phyloP scores from a whole-genome alignment of 352 stramenopile species.

The Globisporangium cylindrosporum region DNA sequence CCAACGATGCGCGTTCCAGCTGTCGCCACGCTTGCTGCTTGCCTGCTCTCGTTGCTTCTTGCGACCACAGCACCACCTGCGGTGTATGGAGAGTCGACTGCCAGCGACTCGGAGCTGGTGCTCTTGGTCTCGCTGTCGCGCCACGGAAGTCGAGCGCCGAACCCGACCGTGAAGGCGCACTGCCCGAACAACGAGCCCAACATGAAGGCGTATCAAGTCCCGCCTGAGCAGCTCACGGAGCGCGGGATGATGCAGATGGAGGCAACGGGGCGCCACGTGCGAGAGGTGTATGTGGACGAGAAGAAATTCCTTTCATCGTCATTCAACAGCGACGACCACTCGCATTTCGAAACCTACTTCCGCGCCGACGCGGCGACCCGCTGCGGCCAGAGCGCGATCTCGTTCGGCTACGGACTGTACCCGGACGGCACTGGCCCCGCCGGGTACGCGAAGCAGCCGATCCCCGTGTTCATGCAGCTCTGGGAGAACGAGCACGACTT shows the following conservation, averaged over 20 bases:
- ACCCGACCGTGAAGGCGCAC: slow-evolving; percentile 53
- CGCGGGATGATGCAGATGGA: slow-evolving; percentile 73
- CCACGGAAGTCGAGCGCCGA: slow-evolving; percentile 71
- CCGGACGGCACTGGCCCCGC: slow-evolving; percentile 59
- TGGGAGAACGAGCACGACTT: slow-evolving; percentile 82
- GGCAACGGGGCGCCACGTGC: slow-evolving; percentile 53
- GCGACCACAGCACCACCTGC: not conserved
- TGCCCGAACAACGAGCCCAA: slow-evolving; percentile 70
- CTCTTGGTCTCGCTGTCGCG: slow-evolving; percentile 66
- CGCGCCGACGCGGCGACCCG: slow-evolving; percentile 63
- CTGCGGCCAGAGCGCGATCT: slow-evolving; percentile 68
- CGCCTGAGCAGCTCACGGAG: slow-evolving; percentile 72
- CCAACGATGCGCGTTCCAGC: slow-evolving; percentile 10
- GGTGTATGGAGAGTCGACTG: not conserved
- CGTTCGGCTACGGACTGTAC: slow-evolving; percentile 69
- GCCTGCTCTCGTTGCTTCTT: slow-evolving; percentile 8
- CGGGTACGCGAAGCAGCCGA: slow-evolving; percentile 57
- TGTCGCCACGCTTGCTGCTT: not conserved
- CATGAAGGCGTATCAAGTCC: slow-evolving; percentile 54
- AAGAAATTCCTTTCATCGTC: slow-evolving; percentile 62
- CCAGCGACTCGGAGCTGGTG: slow-evolving; percentile 50
- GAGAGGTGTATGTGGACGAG: slow-evolving; percentile 64
- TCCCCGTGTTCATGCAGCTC: slow-evolving; percentile 77
- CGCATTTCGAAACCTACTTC: slow-evolving; percentile 75
- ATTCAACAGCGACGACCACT: slow-evolving; percentile 57